Base-by-base conservation (phyloP, 2,329 filamentous ascomycete species). In the Curvularia spicifera region DNA sequence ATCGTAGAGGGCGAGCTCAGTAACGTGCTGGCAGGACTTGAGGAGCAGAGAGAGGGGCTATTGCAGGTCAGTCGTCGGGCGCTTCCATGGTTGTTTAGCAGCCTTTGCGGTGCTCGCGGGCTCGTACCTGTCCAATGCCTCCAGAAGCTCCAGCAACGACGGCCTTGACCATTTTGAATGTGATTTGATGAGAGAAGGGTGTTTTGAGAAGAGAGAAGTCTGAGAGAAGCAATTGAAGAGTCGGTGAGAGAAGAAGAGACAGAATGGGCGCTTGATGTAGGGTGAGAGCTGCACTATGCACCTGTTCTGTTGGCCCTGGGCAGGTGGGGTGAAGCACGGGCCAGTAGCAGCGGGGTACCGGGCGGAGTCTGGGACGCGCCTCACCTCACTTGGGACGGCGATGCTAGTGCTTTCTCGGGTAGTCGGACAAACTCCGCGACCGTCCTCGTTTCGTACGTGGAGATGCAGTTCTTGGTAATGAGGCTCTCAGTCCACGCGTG, bases 1-100 rank as follows among this genome's bases (percentile, higher is more conserved):
- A 96, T 99, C 95, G 85, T 97, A 99, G 72, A 99, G 91, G 61
- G 93, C 85, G 73, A 99, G 91, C 84, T 98, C 91, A 74, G 94
- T 90, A 74, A 99, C 85, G 75, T 92, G 87, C 66, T 93, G 90
- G 76, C 85, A 91, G 69, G 90, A 87, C 87, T 99, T 99, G 78
- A 98, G 86, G 72, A 99, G 90, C 69, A 99, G 91, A 67, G 95
- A 99, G 74, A 99, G 86, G 70, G 95, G 95, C 93, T 98, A 76
- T 48, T 54, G 10, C 10, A 35, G 26, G 44, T 73, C 50, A 73
- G 68, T 63, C 50, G 50, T 20, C 31, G 8, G 10, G 3, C n/a
- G 29, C 35, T 49, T 20, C n/a, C 29, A 42, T 18, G 20, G 24
- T 20, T 15, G 51, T 15, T 5, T 4, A 33, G 6, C 49, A 22